Evolutionary conservation across 345 rosid species (phyloP), one percentile per base, ranked within the genome.

Genomic region (Nephelium lappaceum): DNA sequence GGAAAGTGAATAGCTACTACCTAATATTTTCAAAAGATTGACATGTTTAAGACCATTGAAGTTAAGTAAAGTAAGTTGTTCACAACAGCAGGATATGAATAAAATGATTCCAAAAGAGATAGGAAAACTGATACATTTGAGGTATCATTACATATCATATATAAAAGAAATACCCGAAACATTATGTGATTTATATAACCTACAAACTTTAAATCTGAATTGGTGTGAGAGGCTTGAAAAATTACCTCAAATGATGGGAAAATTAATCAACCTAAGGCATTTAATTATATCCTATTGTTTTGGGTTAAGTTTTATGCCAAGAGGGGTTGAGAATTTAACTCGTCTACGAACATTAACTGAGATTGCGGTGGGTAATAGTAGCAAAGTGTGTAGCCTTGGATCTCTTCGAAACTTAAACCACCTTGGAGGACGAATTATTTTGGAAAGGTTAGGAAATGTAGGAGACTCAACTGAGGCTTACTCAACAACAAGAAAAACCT

Each of bases 261-360:
- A 24, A 6, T 25, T 63, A 63, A 63, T 63, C 27, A 63, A 25
- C 6, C 11, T 63, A 16, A 63, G 67, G 36, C 67, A 63, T 63
- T 0, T 63, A 8, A 24, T n/a, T 4, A 21, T 2, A 4, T 0
- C 8, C 8, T 0, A 8, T 8, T 24, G 38, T 21, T 0, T 0
- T 21, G 16, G 14, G 6, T 3, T 63, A 4, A 24, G 36, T 11
- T 25, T 7, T 5, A 63, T 63, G 67, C 67, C 67, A 63, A 63
- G 14, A 11, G 67, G 67, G 12, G 25, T 63, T 63, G 67, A 25
- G 27, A 63, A 38, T 24, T 18, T 9, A 21, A 25, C 11, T 23
- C 25, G 11, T 25, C 67, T 63, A 7, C 14, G 67, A 14, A 63
- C 67, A 63, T 24, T 63, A 11, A 8, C 15, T 11, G 15, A 21